Evolutionary conservation across 1,284 basidiomycete species (phyloP).

Genomic region (Trichosporon asahii): DNA sequence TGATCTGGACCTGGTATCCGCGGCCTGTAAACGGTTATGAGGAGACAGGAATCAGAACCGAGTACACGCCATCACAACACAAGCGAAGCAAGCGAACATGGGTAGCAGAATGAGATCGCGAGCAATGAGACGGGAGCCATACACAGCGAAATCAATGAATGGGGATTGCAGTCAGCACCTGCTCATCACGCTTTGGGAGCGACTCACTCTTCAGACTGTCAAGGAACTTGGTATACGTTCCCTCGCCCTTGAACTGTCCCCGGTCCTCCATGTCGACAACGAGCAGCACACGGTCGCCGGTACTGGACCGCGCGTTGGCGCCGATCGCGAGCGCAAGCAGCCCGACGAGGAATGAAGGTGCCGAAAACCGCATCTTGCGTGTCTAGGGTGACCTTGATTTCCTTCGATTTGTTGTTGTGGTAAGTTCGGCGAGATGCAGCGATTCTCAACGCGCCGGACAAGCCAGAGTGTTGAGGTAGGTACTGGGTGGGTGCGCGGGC

Average conservation of each 20-base stretch:
- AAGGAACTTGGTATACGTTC: conserved; percentile 72
- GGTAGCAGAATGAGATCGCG: not conserved
- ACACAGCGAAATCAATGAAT: not conserved
- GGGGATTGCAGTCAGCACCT: not conserved
- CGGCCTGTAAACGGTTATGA: not conserved
- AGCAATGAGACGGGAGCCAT: no score
- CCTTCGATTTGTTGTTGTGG: not conserved
- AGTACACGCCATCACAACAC: not conserved
- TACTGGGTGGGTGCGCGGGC: not conserved
- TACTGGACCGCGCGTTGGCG: conserved; percentile 65
- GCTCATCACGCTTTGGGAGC: no score
- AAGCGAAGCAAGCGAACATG: not conserved
- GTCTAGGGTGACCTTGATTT: not conserved
- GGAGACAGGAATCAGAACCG: not conserved
- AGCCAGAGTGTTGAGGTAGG: no score
- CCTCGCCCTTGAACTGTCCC: conserved; percentile 51
- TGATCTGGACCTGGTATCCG: not conserved
- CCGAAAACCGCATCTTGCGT: conserved; percentile 15
- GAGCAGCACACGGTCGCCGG: conserved; percentile 77
- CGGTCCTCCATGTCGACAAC: conserved; percentile 67
- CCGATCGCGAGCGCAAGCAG: conserved; percentile 17
- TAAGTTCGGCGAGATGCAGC: not conserved
- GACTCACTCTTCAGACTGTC: conserved; percentile 66
- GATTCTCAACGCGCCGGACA: not conserved
- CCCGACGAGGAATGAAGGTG: conserved; percentile 11